Base-by-base conservation (phyloP, 2,329 filamentous ascomycete genomes). In the Trichothecium roseum region DNA sequence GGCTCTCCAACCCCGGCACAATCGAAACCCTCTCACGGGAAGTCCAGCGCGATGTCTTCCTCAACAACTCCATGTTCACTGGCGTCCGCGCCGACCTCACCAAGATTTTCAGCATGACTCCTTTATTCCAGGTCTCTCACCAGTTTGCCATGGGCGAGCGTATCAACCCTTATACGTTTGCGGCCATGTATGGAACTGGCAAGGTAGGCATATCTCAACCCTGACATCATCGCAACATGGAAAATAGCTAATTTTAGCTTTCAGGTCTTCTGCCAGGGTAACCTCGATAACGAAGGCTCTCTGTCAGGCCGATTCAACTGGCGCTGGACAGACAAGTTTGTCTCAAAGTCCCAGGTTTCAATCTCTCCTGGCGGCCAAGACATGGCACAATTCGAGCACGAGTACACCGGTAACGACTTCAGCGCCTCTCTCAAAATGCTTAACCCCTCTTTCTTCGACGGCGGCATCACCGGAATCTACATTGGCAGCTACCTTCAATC, bases 51-150 rank as follows among this genome's bases (percentile, higher is more conserved):
- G 88, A 95, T 74, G 88, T 95, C 50, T 81, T 96, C 58, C 78
- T 95, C 53, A 91, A 82, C 66, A 94, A 95, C 70, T 84, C 86
- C 62, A 93, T 91, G 78, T 96, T 98, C 70, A 84, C 85, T 30
- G 91, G 91, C 53, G 74, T 98, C 60, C 84, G 89, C 57, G 93
- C 89, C 59, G 91, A 98, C 63, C 70, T 96, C 57, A 95, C 87
- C 57, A 96, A 95, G 72, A 80, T 86, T 56, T 94, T 96, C 66
- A 91, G 87, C 72, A 77, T 94, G 59, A 77, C 80, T 39, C 91
- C 91, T 39, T 69, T 96, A 48, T 98, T 98, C 72, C 89, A 96
- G 65, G 84, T 95, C 50, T 95, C 89, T 46, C 91, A 98, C 67
- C 85, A 91, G 50, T 91, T 98, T 60, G 82, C 89, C 37, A 85